phyloP scores from a whole-genome alignment of 140 eudicot genomes.

The Ambrosia hybrid region DNA sequence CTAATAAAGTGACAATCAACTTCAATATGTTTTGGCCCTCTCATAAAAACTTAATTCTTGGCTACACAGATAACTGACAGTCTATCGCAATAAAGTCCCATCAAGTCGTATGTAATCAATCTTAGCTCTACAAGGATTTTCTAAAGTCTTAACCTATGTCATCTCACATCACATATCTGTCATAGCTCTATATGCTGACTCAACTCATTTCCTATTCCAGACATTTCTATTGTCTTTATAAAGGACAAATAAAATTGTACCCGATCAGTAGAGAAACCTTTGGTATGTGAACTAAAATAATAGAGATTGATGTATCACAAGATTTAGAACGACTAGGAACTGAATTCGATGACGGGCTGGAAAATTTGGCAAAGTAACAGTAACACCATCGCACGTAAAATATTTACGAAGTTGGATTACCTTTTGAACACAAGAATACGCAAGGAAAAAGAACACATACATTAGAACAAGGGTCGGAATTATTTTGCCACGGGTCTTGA shows the following conservation, averaged over 20 bases:
- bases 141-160: background rate
- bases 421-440: too few species aligned
- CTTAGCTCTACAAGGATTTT: background rate
- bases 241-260: background rate
- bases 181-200: background rate
- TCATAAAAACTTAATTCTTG: background rate
- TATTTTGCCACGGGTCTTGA: too few species aligned
- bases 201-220: background rate
- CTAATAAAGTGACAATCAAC: background rate
- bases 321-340: too few species aligned
- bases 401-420: too few species aligned
- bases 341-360: too few species aligned
- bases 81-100: background rate
- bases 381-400: too few species aligned
- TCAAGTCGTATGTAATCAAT: background rate
- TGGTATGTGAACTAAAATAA: too few species aligned
- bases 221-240: background rate
- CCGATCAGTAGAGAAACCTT: too few species aligned
- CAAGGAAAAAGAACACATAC: too few species aligned
- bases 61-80: background rate
- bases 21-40: constrained; percentile 9
- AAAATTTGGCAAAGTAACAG: too few species aligned
- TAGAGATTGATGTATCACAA: too few species aligned
- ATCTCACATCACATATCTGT: background rate
- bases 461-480: too few species aligned